These are phyloP conservation scores for Rickenella mellea DNA, from an alignment of 768 basidiomycete species.

Conservation along the genomic window DNA sequence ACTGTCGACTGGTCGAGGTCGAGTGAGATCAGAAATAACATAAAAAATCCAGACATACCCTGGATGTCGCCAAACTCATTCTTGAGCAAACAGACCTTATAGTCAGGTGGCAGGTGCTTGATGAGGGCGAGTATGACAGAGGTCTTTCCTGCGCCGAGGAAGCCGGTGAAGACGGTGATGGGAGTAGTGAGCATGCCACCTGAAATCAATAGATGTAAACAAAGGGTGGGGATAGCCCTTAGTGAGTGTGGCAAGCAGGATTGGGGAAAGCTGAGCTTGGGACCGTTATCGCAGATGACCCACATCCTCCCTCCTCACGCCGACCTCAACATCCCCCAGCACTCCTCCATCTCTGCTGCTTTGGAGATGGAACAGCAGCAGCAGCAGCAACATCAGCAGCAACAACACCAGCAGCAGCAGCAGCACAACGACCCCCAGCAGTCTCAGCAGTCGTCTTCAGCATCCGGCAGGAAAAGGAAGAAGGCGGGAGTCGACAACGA, in stretches of 20 bases:
- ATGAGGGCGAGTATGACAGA: conserved; percentile 77
- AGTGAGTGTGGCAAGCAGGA: too few species aligned
- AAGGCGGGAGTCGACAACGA: conserved; percentile 49
- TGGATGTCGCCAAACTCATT: conserved; percentile 95
- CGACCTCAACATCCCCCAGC: conserved; percentile 28
- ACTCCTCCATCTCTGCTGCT: conserved; percentile 48
- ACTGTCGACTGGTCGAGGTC: conserved; percentile 62
- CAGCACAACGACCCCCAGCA: not conserved
- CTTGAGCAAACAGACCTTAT: conserved; percentile 85
- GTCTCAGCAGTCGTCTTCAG: conserved; percentile 5
- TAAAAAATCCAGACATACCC: conserved; percentile 32
- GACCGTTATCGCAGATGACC: too few species aligned
- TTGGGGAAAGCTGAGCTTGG: too few species aligned
- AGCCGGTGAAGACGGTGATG: conserved; percentile 94
- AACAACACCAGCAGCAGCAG: conserved; percentile 23
- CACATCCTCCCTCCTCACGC: conserved; percentile 39
- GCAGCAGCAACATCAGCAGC: conserved; percentile 26
- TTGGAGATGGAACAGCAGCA: conserved; percentile 64
- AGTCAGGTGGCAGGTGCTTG: conserved; percentile 72
- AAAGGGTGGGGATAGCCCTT: too few species aligned
- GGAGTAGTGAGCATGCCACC: conserved; percentile 38
- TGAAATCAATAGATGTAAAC: not conserved
- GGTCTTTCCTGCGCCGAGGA: conserved; percentile 77
- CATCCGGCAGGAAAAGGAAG: conserved; percentile 33
- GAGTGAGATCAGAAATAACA: not conserved